These are phyloP conservation scores for Phalaenopsis aphrodite DNA, from an alignment of 106 monocot species.

Conservation along the genomic window DNA sequence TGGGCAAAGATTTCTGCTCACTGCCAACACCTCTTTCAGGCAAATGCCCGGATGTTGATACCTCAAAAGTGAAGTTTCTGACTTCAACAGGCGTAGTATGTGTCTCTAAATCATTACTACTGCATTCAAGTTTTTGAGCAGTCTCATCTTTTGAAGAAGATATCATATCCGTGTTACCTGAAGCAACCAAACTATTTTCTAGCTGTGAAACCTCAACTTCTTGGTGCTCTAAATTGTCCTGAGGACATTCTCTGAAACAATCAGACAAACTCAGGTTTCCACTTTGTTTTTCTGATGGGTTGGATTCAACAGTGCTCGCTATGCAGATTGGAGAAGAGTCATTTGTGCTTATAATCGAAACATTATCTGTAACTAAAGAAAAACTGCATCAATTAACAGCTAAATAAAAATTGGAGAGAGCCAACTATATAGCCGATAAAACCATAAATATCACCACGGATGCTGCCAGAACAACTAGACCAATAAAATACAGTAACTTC, in stretches of 20 bases:
- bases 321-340: too few relatives aligned
- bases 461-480: background rate
- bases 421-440: conserved; percentile 5
- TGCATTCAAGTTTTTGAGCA: conserved; percentile 2
- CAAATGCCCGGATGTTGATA: conserved; percentile 27
- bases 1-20: conserved; percentile 36
- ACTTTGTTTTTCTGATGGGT: conserved; percentile 7
- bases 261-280: conserved; percentile 14
- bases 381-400: background rate
- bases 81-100: conserved; percentile 30
- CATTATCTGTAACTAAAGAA: conserved; percentile 1
- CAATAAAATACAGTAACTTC: background rate
- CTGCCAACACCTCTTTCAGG: conserved; percentile 28
- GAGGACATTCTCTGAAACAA: conserved; percentile 35
- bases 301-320: too few relatives aligned
- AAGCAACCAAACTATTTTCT: conserved; percentile 17
- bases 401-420: background rate
- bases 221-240: conserved; percentile 15
- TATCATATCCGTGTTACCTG: background rate
- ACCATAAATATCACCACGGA: background rate
- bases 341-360: too few relatives aligned
- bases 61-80: conserved; percentile 61
- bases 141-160: too few relatives aligned
- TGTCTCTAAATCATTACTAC: conserved; percentile 22
- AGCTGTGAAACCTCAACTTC: conserved; percentile 36